Evolutionary conservation across 257 asterid genomes (phyloP).

Genomic region (Schizonepeta tenuifolia): DNA sequence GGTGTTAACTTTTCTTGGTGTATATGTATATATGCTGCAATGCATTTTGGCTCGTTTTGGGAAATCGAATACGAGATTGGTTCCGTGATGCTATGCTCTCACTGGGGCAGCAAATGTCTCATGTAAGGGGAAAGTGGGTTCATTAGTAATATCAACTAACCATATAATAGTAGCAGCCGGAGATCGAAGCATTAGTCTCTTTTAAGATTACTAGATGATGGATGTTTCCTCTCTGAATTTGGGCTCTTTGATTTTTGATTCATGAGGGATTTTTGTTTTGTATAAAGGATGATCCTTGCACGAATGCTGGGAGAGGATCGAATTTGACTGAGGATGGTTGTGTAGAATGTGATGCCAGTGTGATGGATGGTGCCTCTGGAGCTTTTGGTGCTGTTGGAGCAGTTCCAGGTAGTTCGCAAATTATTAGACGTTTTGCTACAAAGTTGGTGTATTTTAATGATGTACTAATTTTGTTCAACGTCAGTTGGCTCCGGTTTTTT

Average conservation of each 20-base stretch:
- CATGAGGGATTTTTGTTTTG: constrained; percentile 15
- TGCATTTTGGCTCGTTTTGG: constrained; percentile 7
- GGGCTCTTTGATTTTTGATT: constrained; percentile 12
- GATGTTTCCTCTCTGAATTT: not conserved
- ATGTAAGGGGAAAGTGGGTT: not conserved
- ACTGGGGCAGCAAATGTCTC: not conserved
- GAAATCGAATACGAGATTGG: not conserved
- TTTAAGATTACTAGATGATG: constrained; percentile 12
- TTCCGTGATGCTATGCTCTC: not conserved
- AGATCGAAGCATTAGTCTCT: constrained; percentile 23
- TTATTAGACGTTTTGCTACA: not conserved
- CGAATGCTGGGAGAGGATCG: constrained; percentile 96
- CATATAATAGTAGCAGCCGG: not conserved
- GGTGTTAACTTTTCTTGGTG: constrained; percentile 1
- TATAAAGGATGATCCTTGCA: constrained; percentile 86
- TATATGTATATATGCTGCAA: not conserved
- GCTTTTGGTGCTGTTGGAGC: constrained; percentile 98
- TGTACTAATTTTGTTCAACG: constrained; percentile 2
- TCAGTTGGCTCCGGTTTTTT: constrained; percentile 40
- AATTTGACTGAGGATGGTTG: constrained; percentile 90
- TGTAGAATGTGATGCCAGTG: constrained; percentile 96
- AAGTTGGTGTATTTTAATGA: not conserved
- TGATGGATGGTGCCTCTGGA: constrained; percentile 92
- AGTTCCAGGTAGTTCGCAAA: constrained; percentile 63
- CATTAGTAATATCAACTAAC: not conserved